Percentiles rank a stretch among this genome's conserved stretches.
Evolutionary conservation across 2,329 filamentous ascomycete genomes (phyloP).

Genomic region (Colletotrichum sp.): DNA sequence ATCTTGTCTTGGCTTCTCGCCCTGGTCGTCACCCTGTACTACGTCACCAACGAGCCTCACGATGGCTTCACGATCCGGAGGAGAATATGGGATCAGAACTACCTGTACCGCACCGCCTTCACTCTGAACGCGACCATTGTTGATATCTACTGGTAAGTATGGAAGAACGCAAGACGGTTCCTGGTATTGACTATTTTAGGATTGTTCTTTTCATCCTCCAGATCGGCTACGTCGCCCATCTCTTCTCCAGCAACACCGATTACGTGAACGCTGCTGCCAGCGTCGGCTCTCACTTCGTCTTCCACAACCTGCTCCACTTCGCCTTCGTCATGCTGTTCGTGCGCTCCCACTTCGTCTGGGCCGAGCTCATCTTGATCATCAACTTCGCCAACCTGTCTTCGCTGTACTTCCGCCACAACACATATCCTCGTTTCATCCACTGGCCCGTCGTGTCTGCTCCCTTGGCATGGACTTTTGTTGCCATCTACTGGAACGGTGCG

Average conservation of each 20-base stretch:
- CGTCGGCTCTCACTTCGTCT: slow-evolving; percentile 83
- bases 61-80: slow-evolving; percentile 64
- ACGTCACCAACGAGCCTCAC: slow-evolving; percentile 67
- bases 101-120: slow-evolving; percentile 72
- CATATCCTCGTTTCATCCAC: slow-evolving; percentile 77
- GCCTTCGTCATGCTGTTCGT: slow-evolving; percentile 86
- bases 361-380: slow-evolving; percentile 76
- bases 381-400: slow-evolving; percentile 83
- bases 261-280: slow-evolving; percentile 74
- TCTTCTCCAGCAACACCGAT: slow-evolving; percentile 72
- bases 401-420: slow-evolving; percentile 81
- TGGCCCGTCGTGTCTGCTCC: slow-evolving; percentile 77
- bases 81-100: slow-evolving; percentile 79
- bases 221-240: slow-evolving; percentile 74
- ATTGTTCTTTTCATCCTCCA: slow-evolving; percentile 77
- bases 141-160: slow-evolving; percentile 75
- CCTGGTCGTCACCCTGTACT: slow-evolving; percentile 76
- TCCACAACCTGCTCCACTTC: slow-evolving; percentile 84
- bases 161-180: neutral
- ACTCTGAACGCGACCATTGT: slow-evolving; percentile 70
- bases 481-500: slow-evolving; percentile 88
- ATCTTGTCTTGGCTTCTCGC: slow-evolving; percentile 77
- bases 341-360: slow-evolving; percentile 74
- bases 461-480: slow-evolving; percentile 84
- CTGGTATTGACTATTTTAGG: slow-evolving; percentile 46